Conservation (phyloP, 305 asterid species). For the Ajuga reptans region DNA sequence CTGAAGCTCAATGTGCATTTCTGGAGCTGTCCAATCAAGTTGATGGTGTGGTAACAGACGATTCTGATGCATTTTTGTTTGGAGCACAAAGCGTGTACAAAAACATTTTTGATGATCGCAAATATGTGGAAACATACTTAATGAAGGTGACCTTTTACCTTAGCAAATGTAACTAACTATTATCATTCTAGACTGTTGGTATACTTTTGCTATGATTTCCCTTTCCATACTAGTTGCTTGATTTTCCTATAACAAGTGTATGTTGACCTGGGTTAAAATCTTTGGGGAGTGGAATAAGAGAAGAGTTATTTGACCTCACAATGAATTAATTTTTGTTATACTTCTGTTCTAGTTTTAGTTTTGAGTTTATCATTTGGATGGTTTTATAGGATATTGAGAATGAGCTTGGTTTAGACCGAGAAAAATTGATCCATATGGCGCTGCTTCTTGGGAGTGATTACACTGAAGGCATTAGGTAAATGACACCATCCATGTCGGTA, state of each 20-base stretch:
- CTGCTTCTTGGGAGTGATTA: constrained; percentile 92
- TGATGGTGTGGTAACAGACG: constrained; percentile 96
- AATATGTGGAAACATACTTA: constrained; percentile 89
- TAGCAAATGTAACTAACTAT: neutral
- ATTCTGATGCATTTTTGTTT: constrained; percentile 89
- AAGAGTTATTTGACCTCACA: neutral
- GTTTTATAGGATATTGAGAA: constrained; percentile 65
- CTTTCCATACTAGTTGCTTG: neutral
- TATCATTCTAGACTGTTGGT: neutral
- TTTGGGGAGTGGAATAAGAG: too few species aligned
- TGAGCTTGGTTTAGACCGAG: constrained; percentile 87
- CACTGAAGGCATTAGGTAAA: constrained; percentile 94
- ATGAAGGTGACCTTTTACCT: constrained; percentile 55
- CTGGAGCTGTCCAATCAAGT: constrained; percentile 83
- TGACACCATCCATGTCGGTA: neutral
- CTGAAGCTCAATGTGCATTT: constrained; percentile 97
- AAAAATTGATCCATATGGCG: constrained; percentile 76
- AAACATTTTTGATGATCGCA: constrained; percentile 94
- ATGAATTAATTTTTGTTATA: constrained; percentile 9
- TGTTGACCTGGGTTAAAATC: neutral
- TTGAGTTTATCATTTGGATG: constrained; percentile 24
- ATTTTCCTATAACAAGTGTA: neutral
- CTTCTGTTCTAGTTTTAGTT: constrained; percentile 9
- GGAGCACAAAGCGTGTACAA: constrained; percentile 86
- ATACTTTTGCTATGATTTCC: neutral